A percentile compares a stretch with the other conserved stretches of the same genome.
phyloP scores from a whole-genome alignment of 2,329 filamentous ascomycete species.

The Phaeosphaeria sp. region DNA sequence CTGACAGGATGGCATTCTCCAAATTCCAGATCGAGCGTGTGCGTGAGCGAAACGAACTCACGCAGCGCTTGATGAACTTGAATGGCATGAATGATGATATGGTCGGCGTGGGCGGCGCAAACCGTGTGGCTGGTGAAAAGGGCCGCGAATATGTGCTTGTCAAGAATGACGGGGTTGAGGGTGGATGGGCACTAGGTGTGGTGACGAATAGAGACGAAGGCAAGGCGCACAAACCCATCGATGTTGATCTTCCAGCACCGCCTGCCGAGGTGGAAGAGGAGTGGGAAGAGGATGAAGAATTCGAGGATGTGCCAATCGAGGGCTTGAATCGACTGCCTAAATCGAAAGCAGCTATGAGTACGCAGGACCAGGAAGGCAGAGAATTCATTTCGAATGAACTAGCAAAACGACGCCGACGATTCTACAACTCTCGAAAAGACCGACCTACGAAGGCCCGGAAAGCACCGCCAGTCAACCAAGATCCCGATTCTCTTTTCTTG shows the following conservation, averaged over 20 bases:
- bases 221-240: constrained; percentile 85
- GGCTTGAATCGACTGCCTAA: constrained; percentile 85
- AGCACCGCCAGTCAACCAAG: constrained; percentile 35
- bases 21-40: constrained; percentile 96
- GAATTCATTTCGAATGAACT: constrained; percentile 46
- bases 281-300: constrained; percentile 77
- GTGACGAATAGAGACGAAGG: constrained; percentile 85
- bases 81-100: constrained; percentile 87
- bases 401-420: constrained; percentile 53
- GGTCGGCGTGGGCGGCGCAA: constrained; percentile 65
- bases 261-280: constrained; percentile 64
- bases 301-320: constrained; percentile 92
- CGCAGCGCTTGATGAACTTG: constrained; percentile 91
- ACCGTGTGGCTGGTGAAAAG: constrained; percentile 80
- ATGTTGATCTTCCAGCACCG: constrained; percentile 72
- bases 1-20: constrained; percentile 95
- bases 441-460: constrained; percentile 17
- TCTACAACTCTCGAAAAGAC: constrained; percentile 54
- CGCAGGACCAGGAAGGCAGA: constrained; percentile 39
- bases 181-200: constrained; percentile 94
- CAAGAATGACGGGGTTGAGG: constrained; percentile 92
- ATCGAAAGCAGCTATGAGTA: constrained; percentile 42
- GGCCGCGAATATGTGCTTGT: constrained; percentile 95
- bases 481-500: constrained; percentile 64
- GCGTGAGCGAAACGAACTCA: constrained; percentile 89